Percentiles rank a stretch among this genome's conserved stretches.
Conservation (phyloP, 2,329 filamentous ascomycete genomes). For the Lachnellula cervina region DNA sequence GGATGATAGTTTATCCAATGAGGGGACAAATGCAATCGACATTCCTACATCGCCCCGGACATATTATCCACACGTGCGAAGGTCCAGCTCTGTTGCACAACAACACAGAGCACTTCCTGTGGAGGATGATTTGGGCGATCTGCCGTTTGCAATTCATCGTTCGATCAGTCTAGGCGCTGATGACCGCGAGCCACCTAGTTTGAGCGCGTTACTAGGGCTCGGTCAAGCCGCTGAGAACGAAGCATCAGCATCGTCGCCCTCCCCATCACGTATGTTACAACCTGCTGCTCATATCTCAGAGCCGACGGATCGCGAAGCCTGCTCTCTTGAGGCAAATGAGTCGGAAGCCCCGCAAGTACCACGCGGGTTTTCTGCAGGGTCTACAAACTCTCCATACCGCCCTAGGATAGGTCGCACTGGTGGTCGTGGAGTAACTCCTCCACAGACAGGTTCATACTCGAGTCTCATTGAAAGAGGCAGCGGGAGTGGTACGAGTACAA, state of each 20-base stretch:
- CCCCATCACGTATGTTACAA: slow-evolving; percentile 30
- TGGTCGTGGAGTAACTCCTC: slow-evolving; percentile 30
- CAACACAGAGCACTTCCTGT: slow-evolving; percentile 51
- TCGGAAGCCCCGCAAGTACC: slow-evolving; percentile 22
- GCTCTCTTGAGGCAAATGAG: slow-evolving; percentile 27
- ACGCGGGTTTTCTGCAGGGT: slow-evolving; percentile 23
- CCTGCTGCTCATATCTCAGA: slow-evolving; percentile 29
- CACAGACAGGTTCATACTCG: slow-evolving; percentile 31
- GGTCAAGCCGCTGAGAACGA: slow-evolving; percentile 37
- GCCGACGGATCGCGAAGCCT: slow-evolving; percentile 20
- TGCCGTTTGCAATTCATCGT: slow-evolving; percentile 56
- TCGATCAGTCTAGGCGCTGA: slow-evolving; percentile 65
- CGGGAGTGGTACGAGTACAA: slow-evolving; percentile 30
- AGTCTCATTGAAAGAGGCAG: slow-evolving; percentile 32
- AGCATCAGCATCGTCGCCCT: slow-evolving; percentile 25
- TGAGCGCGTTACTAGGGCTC: slow-evolving; percentile 56
- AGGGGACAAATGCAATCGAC: slow-evolving; percentile 62
- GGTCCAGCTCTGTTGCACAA: slow-evolving; percentile 67
- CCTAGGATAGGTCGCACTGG: slow-evolving; percentile 27
- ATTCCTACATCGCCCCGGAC: slow-evolving; percentile 67
- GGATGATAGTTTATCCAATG: slow-evolving; percentile 34
- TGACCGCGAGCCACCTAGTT: slow-evolving; percentile 57
- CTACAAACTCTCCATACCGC: slow-evolving; percentile 29
- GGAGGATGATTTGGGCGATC: slow-evolving; percentile 55
- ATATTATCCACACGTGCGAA: slow-evolving; percentile 47